A percentile compares a stretch with the other conserved stretches of the same genome.
These are phyloP conservation scores for Lipomyces orientalis DNA, from an alignment of 805 yeast genomes.

Conservation along the genomic window DNA sequence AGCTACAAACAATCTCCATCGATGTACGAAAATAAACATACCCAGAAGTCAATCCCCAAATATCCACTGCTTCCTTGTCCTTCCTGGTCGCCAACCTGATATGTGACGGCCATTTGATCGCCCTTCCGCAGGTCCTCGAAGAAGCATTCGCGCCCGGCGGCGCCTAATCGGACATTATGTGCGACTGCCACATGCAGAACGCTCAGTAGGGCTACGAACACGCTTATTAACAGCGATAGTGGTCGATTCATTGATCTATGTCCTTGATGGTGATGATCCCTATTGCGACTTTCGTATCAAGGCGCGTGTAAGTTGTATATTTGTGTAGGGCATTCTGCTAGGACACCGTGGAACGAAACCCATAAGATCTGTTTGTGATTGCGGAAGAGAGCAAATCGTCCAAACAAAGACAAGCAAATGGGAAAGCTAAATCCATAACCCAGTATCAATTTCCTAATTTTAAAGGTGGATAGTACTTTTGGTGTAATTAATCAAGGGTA, in stretches of 20 bases:
- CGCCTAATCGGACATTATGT: constrained; percentile 38
- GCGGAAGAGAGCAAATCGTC: no score
- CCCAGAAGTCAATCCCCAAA: constrained; percentile 39
- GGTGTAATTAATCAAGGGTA: no score
- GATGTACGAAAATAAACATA: constrained; percentile 11
- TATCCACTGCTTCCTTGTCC: constrained; percentile 33
- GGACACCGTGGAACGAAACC: background rate
- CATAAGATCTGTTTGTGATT: background rate
- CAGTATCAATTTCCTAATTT: no score
- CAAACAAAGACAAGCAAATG: no score
- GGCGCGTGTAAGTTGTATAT: background rate
- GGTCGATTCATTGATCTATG: background rate
- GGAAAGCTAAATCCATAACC: no score
- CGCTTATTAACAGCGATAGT: background rate
- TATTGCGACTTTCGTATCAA: background rate
- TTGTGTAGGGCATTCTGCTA: background rate
- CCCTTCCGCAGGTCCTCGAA: constrained; percentile 79
- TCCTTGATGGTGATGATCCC: background rate
- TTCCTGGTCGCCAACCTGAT: constrained; percentile 93
- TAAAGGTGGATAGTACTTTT: no score
- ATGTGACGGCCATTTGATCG: constrained; percentile 85
- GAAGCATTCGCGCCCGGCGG: constrained; percentile 61
- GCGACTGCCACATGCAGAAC: constrained; percentile 19
- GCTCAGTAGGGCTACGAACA: background rate
- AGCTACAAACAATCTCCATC: background rate